These are phyloP conservation scores for Daedaleopsis nitida DNA, from an alignment of 768 basidiomycete species.

Conservation along the genomic window DNA sequence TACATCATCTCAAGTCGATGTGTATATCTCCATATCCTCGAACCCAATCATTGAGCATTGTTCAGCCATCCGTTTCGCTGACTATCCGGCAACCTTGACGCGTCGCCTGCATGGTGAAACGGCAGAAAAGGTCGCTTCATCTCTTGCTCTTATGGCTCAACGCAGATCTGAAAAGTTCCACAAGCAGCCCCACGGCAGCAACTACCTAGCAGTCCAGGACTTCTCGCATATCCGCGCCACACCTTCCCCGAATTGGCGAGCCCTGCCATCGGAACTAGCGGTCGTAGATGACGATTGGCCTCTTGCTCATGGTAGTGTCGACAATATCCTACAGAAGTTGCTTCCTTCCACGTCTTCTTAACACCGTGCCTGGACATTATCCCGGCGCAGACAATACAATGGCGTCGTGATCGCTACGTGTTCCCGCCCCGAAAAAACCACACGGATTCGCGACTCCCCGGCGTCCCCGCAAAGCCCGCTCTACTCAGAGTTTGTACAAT, in stretches of 20 bases:
- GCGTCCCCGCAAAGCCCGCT: too few relatives aligned
- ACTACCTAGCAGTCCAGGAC: conserved; percentile 65
- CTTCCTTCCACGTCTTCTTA: neutral
- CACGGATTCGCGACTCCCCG: too few relatives aligned
- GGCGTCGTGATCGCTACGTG: neutral
- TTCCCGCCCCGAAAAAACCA: too few relatives aligned
- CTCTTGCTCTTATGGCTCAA: neutral
- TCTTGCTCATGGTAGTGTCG: neutral
- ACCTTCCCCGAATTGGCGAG: conserved; percentile 78
- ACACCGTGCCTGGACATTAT: neutral
- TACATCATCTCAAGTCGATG: conserved; percentile 59
- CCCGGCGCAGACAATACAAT: neutral
- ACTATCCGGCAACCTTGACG: conserved; percentile 52
- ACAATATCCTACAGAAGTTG: neutral
- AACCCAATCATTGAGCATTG: conserved; percentile 85
- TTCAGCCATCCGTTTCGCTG: conserved; percentile 57
- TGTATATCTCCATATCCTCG: conserved; percentile 68
- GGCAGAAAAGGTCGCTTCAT: neutral
- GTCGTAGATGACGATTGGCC: conserved; percentile 17
- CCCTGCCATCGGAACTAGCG: conserved; percentile 9
- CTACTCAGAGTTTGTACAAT: too few relatives aligned
- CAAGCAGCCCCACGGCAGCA: conserved; percentile 25
- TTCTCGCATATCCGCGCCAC: conserved; percentile 81
- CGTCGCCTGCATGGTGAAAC: neutral
- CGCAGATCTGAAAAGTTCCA: neutral